phyloP scores from a whole-genome alignment of 1,284 basidiomycete species.

The Pulveroboletus sp. region DNA sequence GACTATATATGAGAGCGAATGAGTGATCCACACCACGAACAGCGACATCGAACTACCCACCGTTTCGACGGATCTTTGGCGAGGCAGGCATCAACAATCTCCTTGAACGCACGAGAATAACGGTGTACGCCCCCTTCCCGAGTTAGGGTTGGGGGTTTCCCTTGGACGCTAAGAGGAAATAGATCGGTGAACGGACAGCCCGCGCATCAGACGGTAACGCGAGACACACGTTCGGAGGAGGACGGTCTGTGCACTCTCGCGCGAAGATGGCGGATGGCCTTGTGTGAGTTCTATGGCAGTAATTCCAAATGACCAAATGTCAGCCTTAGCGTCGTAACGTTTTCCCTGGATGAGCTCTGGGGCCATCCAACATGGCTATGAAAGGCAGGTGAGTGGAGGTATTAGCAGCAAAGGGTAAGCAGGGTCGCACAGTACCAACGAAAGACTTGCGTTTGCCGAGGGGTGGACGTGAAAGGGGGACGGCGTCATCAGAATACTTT shows the following conservation, averaged over 20 bases:
- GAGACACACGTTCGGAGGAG: slow-evolving; percentile 68
- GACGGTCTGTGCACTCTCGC: slow-evolving; percentile 73
- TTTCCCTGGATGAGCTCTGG: slow-evolving; percentile 85
- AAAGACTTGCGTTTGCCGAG: slow-evolving; percentile 81
- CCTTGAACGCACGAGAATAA: slow-evolving; percentile 81
- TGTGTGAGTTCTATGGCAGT: slow-evolving; percentile 84
- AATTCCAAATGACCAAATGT: slow-evolving; percentile 93
- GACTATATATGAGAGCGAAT: slow-evolving; percentile 43
- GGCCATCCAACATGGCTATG: slow-evolving; percentile 90
- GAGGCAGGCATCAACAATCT: slow-evolving; percentile 80
- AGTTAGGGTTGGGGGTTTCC: slow-evolving; percentile 73
- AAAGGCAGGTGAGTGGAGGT: background rate
- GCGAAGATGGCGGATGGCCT: slow-evolving; percentile 79
- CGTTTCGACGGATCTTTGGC: slow-evolving; percentile 79
- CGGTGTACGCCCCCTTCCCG: slow-evolving; percentile 71
- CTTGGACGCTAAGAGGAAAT: slow-evolving; percentile 55
- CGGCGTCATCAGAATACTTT: slow-evolving; percentile 5
- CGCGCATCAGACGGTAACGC: slow-evolving; percentile 8
- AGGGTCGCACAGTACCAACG: slow-evolving; percentile 75
- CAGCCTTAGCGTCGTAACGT: slow-evolving; percentile 82
- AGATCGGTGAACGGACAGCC: slow-evolving; percentile 3
- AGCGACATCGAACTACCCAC: slow-evolving; percentile 37
- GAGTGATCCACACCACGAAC: background rate
- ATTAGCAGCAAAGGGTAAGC: background rate
- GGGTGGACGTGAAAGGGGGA: slow-evolving; percentile 37